Evolutionary conservation across 768 basidiomycete species (phyloP), one percentile per base, ranked within the genome.

Genomic region (Mycena venus): DNA sequence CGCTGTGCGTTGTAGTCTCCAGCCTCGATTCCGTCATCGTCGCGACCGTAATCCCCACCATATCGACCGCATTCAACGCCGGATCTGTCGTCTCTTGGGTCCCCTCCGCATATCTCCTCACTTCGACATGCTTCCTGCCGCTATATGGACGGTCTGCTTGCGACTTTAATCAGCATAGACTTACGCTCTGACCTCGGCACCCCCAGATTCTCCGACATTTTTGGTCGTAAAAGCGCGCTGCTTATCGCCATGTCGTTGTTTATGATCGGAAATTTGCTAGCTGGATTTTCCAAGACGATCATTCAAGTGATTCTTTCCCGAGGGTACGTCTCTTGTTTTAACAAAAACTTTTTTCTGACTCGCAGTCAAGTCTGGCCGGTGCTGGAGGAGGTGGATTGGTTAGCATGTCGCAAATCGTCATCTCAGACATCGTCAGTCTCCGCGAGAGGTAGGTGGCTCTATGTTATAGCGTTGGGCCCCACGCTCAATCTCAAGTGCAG

Each of bases 301-400:
- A n/a, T n/a, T n/a, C n/a, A n/a, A n/a, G n/a, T n/a, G n/a, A n/a
- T n/a, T n/a, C n/a, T n/a, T n/a, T 91, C 92, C 70, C 87, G 93
- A 42, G 93, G 91, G 73, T 75, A 36, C 8, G 38, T 36, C 63
- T 49, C 44, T 15, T 56, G 29, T 27, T n/a, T 31, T 17, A 2
- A 31, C 10, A 21, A n/a, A 23, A 25, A 47, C 38, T 21, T 23
- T n/a, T 38, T 12, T 31, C 71, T 64, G 19, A 49, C 11, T n/a
- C n/a, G 29, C 15, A 15, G 25, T 38, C 21, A 25, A 70, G 73
- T 17, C 79, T 94, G 29, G 90, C 92, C 44, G 93, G 93, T 40
- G 88, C 90, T 3, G 93, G 94, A 10, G 93, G 93, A 71, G 93
- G 93, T 15, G 91, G 91, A 6, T 90, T 94, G 68, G 84, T 92